Conservation (phyloP, 1,284 basidiomycete species). For the Sanghuangporus weigelae region DNA sequence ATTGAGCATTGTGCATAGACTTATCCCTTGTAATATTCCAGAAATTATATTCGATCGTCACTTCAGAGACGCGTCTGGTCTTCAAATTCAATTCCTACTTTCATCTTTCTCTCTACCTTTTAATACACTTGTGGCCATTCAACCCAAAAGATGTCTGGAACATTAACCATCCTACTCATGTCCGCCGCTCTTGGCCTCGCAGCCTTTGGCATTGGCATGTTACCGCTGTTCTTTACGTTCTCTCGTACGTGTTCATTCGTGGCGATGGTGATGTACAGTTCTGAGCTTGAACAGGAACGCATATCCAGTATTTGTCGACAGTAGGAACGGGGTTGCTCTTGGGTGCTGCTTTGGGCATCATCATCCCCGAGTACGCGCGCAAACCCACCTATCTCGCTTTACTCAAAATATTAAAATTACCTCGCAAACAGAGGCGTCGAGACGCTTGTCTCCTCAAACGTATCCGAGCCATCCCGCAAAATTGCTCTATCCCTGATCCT, state of each 20-base stretch:
- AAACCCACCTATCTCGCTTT: background rate
- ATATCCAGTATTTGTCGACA: constrained; percentile 58
- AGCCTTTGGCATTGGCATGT: constrained; percentile 67
- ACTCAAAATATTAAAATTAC: background rate
- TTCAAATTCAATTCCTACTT: background rate
- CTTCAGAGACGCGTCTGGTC: background rate
- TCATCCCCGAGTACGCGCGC: constrained; percentile 75
- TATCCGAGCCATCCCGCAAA: constrained; percentile 40
- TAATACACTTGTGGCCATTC: background rate
- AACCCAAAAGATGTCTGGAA: constrained; percentile 22
- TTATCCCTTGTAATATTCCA: background rate
- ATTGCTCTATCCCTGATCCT: constrained; percentile 72
- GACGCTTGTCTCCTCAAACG: constrained; percentile 38
- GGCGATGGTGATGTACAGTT: background rate
- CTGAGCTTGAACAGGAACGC: constrained; percentile 35
- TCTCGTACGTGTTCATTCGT: constrained; percentile 53
- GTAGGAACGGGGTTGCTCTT: constrained; percentile 83
- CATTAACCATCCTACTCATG: constrained; percentile 49
- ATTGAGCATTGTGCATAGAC: background rate
- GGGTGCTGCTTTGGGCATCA: constrained; percentile 84
- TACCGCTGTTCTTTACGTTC: constrained; percentile 70
- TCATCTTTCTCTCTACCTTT: background rate
- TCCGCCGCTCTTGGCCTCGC: constrained; percentile 65
- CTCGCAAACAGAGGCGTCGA: constrained; percentile 52
- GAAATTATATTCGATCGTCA: background rate